These are phyloP conservation scores for Trichoderma endophyticum DNA, from an alignment of 2,329 filamentous ascomycete species.

Conservation along the genomic window DNA sequence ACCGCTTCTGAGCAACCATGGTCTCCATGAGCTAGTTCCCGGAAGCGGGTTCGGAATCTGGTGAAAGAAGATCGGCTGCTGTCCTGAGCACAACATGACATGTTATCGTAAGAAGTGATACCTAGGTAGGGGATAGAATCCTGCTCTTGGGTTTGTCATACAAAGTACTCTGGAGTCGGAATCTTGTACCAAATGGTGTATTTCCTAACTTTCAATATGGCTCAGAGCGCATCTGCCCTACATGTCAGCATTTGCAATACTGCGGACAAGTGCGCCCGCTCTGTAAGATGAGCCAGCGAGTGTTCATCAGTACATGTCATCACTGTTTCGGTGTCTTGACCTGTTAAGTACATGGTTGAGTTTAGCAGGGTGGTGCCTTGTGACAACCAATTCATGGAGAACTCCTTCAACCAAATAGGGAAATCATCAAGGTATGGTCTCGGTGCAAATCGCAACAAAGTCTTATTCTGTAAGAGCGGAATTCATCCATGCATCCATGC, in stretches of 20 bases:
- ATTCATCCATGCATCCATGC: background rate
- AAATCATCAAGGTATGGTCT: background rate
- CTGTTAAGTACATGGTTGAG: background rate
- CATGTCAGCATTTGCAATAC: background rate
- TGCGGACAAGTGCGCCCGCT: background rate
- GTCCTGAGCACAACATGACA: slow-evolving; percentile 4
- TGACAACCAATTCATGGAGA: background rate
- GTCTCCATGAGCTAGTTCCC: background rate
- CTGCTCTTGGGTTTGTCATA: background rate
- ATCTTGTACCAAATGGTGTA: background rate
- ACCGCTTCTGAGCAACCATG: background rate
- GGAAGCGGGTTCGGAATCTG: slow-evolving; percentile 10
- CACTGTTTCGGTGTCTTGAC: background rate
- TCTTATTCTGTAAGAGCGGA: background rate
- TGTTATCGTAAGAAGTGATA: background rate
- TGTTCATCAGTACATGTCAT: background rate
- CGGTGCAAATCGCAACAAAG: slow-evolving; percentile 6
- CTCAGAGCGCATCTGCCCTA: background rate
- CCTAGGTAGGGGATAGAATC: background rate
- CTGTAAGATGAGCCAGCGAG: background rate
- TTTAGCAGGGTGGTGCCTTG: background rate
- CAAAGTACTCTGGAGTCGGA: background rate
- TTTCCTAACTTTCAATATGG: background rate
- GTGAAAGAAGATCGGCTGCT: slow-evolving; percentile 10
- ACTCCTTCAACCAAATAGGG: background rate